Evolutionary conservation across 169 alveolate species (phyloP).

Genomic region (Eimeria acervulina): DNA sequence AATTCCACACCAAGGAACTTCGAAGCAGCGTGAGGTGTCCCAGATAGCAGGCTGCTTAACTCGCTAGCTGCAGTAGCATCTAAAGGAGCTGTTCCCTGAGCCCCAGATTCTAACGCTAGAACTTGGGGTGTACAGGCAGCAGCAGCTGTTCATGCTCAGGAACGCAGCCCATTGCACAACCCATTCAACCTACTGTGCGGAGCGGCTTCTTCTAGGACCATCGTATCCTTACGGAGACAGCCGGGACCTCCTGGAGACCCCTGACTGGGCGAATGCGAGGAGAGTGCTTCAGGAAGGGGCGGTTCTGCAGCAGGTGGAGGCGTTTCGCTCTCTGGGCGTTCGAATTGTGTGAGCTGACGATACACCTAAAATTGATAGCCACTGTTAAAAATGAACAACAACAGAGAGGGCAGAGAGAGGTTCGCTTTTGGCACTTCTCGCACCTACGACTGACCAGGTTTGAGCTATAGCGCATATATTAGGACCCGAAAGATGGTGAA

Average conservation of each 20-base stretch:
- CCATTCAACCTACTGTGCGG: background rate
- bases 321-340: constrained; percentile 47
- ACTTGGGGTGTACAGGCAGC: background rate
- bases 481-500: too few species aligned
- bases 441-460: too few species aligned
- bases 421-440: too few species aligned
- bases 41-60: background rate
- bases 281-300: constrained; percentile 5
- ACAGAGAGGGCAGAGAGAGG: too few species aligned
- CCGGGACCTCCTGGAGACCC: background rate
- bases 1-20: background rate
- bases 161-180: background rate
- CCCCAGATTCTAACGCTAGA: background rate
- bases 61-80: background rate
- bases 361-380: background rate
- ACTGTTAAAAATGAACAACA: too few species aligned
- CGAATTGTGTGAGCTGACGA: constrained; percentile 42
- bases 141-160: background rate
- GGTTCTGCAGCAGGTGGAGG: constrained; percentile 40
- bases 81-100: background rate
- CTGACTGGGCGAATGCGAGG: constrained; percentile 24
- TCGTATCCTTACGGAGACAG: constrained; percentile 32
- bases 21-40: background rate
- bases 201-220: background rate
- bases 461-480: too few species aligned